Evolutionary conservation across 768 basidiomycete genomes (phyloP).

Genomic region (Macrolepiota fuliginosa): DNA sequence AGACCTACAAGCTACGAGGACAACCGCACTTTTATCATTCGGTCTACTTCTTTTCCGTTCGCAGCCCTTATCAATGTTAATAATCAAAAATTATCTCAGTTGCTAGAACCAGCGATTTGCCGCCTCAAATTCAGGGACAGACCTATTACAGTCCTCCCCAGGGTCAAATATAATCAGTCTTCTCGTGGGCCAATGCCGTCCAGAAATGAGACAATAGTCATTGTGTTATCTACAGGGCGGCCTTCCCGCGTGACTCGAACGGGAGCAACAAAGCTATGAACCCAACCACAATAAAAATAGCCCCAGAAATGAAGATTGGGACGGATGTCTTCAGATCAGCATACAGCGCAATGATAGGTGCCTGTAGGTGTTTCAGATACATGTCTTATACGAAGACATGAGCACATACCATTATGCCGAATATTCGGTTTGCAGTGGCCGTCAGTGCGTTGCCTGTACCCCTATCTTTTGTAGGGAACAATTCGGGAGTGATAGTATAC

Average conservation of each 20-base stretch:
- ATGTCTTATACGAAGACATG: neutral
- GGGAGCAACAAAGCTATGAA: slow-evolving; percentile 60
- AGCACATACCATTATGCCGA: slow-evolving; percentile 66
- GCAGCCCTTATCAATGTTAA: too few relatives aligned
- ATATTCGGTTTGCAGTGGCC: slow-evolving; percentile 63
- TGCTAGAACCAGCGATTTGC: too few relatives aligned
- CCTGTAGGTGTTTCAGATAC: slow-evolving; percentile 33
- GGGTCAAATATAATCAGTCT: too few relatives aligned
- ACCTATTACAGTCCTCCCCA: too few relatives aligned
- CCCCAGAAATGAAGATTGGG: slow-evolving; percentile 72
- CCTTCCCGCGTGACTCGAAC: slow-evolving; percentile 67
- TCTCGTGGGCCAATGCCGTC: too few relatives aligned
- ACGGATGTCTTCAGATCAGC: slow-evolving; percentile 59
- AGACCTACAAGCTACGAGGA: too few relatives aligned
- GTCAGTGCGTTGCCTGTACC: slow-evolving; percentile 73
- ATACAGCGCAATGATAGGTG: slow-evolving; percentile 67
- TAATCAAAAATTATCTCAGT: too few relatives aligned
- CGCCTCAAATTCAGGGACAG: too few relatives aligned
- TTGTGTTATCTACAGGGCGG: slow-evolving; percentile 51
- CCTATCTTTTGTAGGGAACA: slow-evolving; percentile 70
- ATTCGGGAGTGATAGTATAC: slow-evolving; percentile 67
- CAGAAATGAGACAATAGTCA: too few relatives aligned
- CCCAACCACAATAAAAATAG: slow-evolving; percentile 60
- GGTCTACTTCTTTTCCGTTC: too few relatives aligned
- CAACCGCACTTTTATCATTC: too few relatives aligned